Evolutionary conservation across 164 flowering plant species (phyloP).

Genomic region (Aristolochia contorta): DNA sequence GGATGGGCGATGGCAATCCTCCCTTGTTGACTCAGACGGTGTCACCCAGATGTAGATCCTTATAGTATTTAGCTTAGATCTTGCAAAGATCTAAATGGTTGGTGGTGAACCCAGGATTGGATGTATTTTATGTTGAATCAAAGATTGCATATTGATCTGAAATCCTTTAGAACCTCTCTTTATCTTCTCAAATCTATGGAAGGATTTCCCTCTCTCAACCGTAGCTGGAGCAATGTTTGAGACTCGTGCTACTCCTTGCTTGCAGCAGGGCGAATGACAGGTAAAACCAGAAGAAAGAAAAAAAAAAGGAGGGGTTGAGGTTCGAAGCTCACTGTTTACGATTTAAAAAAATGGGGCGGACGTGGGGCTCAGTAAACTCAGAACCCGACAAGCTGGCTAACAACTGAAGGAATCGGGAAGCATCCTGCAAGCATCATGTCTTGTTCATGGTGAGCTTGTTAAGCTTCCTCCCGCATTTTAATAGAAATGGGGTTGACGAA

Average conservation of each 20-base stretch:
- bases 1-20: no score
- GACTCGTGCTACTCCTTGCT: no score
- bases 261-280: background rate
- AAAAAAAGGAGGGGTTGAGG: no score
- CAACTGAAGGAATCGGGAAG: slow-evolving; percentile 35
- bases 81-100: slow-evolving; percentile 26
- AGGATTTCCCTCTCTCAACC: slow-evolving; percentile 13
- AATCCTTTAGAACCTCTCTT: slow-evolving; percentile 25
- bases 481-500: slow-evolving; percentile 33
- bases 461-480: slow-evolving; percentile 9
- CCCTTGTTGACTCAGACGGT: slow-evolving; percentile 6
- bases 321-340: background rate
- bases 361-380: slow-evolving; percentile 16
- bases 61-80: slow-evolving; percentile 43
- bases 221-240: background rate
- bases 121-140: slow-evolving; percentile 17
- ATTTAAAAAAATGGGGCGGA: slow-evolving; percentile 15
- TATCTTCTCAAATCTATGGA: slow-evolving; percentile 35
- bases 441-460: slow-evolving; percentile 26
- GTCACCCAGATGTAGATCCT: slow-evolving; percentile 15
- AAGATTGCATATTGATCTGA: slow-evolving; percentile 27
- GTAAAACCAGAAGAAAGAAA: slow-evolving; percentile 9
- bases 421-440: slow-evolving; percentile 20
- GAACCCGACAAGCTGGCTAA: slow-evolving; percentile 22
- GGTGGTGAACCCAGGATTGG: slow-evolving; percentile 17